Base-by-base conservation (phyloP, 139 green algal genomes). In the Yamagishiella unicocca region DNA sequence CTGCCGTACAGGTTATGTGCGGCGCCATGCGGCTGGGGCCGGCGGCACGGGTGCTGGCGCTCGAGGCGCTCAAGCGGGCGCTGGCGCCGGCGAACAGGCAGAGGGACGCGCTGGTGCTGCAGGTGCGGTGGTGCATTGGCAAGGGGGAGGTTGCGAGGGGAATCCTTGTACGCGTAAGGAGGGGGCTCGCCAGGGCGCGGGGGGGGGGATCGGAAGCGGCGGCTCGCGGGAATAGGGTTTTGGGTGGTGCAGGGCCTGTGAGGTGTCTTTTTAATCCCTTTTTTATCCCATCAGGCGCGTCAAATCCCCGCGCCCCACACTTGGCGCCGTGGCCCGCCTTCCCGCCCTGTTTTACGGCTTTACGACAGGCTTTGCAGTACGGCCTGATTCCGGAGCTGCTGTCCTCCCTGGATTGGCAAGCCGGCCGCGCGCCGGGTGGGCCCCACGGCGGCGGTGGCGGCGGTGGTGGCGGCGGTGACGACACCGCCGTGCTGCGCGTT, bases 31-130 rank as follows among this genome's bases (percentile, higher is more conserved):
- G 71, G 19, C 92, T 90, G 91, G 93, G 93, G 29, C 85, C 88
- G 42, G 90, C 83, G 24, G 89, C 91, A 22, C 82, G 45, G 73
- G 90, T 97, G 54, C 87, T 98, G 53, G 93, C 90, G 3, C 84
- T 97, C 50, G 96, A 98, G 87, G 93, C 90, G 0, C 77, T 98
- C 21, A 94, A 96, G 89, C 90, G 95, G 6, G 90, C 91, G 2
- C 88, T 98, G 42, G n/a, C 53, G 3, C 25, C 33, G 17, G 53
- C 85, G 31, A 96, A 96, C 82, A 82, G 94, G 31, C 82, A 89
- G 43, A 76, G 96, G 1, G 94, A 97, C 81, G 42, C 75, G 24
- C 82, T 98, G 22, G 93, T 98, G 22, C 66, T 45, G 24, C 91
- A 95, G 70, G 94, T 91, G 33, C 75, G 97, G 33, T 37, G 71